Base-by-base conservation (phyloP, 129 eudicot genomes). In the Solidago caesia region DNA sequence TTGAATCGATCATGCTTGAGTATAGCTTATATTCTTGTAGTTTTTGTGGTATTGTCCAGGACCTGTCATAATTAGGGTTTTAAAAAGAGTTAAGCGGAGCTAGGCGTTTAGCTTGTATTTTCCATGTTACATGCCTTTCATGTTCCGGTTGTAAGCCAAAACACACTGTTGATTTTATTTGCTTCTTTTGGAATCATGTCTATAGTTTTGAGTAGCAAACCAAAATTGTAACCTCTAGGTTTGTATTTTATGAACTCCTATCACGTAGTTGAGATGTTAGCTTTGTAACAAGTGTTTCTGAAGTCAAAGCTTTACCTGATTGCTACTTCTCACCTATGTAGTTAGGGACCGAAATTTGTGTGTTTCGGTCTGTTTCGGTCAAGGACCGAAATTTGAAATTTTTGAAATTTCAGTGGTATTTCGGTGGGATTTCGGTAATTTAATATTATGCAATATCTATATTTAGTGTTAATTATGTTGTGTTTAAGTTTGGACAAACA, bases 101-200 rank as follows among this genome's bases (percentile, higher is more conserved):
- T 64, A 60, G 29, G 44, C 11, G 43, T 27, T 52, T 15, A 9
- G 15, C 7, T 58, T 58, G 21, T 29, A 21, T 21, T 21, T 21
- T 51, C 15, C 56, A n/a, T 51, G 12, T 51, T 51, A 11, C 56
- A 51, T n/a, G n/a, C 14, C 56, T 51, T n/a, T 51, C 56, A 51
- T 51, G 14, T 73, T 73, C 57, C 3, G 59, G 77, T 45, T 73
- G 58, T 46, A n/a, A 29, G 58, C 60, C 60, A 46, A 73, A 62
- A 16, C 16, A 63, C 47, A 48, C 13, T 60, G 42, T 62, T 48
- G 33, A 59, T 67, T 29, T 49, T 63, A 63, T 27, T 8, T 33
- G 46, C 59, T 73, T 14, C 10, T 60, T 73, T 14, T 61, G 8
- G 15, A 60, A 27, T 73, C 60, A 14, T 14, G 60, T 12, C 63